phyloP scores from a whole-genome alignment of 208 protist species.

The Leishmania tarentolae region DNA sequence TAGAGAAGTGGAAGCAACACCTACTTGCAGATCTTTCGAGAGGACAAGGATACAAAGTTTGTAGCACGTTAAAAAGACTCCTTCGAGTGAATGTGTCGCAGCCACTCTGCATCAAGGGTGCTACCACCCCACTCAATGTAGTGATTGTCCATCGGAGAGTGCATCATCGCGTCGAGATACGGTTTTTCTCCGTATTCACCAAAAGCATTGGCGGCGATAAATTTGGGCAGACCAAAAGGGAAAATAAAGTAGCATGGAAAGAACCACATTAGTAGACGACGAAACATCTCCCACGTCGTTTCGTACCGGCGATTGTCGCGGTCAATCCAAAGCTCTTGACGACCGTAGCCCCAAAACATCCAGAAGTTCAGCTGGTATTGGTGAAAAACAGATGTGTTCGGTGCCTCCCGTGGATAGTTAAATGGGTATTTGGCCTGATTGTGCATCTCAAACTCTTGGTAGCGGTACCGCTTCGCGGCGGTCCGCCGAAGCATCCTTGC shows the following conservation, averaged over 20 bases:
- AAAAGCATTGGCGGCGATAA: conserved; percentile 66
- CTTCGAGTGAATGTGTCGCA: conserved; percentile 89
- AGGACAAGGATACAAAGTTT: not conserved
- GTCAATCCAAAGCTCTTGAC: conserved; percentile 89
- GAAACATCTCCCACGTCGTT: conserved; percentile 88
- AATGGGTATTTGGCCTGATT: conserved; percentile 85
- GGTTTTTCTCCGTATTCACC: conserved; percentile 91
- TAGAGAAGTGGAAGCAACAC: not conserved
- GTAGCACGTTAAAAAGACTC: conserved; percentile 65
- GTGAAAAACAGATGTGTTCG: conserved; percentile 87
- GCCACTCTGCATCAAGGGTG: conserved; percentile 84
- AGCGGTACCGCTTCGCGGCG: conserved; percentile 56
- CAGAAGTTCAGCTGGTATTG: conserved; percentile 90
- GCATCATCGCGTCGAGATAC: conserved; percentile 79
- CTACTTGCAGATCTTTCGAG: too few species aligned
- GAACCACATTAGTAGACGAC: conserved; percentile 84
- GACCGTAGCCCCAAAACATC: conserved; percentile 88
- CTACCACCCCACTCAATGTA: conserved; percentile 87
- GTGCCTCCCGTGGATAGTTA: conserved; percentile 85
- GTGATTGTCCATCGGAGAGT: conserved; percentile 83
- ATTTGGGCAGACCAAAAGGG: conserved; percentile 86
- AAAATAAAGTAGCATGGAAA: conserved; percentile 90
- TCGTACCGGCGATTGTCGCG: conserved; percentile 81
- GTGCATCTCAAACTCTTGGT: conserved; percentile 91
- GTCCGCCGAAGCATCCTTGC: conserved; percentile 66